These are phyloP conservation scores for Globisporangium megalacanthum DNA, from an alignment of 352 stramenopile genomes.

Conservation along the genomic window DNA sequence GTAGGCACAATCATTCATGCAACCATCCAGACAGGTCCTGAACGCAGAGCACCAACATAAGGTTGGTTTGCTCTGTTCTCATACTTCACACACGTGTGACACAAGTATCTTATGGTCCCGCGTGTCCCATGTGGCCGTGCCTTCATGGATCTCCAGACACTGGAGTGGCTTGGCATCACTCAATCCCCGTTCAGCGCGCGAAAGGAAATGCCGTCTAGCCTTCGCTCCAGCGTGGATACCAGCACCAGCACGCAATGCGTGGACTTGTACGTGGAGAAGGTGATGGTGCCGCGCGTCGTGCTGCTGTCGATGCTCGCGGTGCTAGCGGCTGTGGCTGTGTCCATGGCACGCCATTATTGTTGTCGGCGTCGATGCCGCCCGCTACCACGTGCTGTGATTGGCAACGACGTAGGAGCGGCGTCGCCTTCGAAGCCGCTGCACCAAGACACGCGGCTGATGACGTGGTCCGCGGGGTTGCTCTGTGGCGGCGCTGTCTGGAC, in stretches of 20 bases:
- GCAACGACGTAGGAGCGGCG: neutral
- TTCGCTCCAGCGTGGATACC: no score
- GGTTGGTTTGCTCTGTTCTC: no score
- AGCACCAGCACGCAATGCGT: slow-evolving; percentile 11
- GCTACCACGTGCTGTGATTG: slow-evolving; percentile 5
- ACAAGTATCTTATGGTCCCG: no score
- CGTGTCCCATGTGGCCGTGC: no score
- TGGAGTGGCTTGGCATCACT: no score
- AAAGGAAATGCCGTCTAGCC: no score
- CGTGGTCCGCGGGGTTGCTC: slow-evolving; percentile 23
- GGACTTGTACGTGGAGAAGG: slow-evolving; percentile 34
- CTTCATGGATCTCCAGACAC: no score
- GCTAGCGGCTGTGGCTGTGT: slow-evolving; percentile 8
- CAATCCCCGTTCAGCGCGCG: no score
- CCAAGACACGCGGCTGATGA: slow-evolving; percentile 10
- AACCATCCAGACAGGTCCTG: no score
- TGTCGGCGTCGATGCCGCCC: slow-evolving; percentile 8
- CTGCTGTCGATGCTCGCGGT: slow-evolving; percentile 23
- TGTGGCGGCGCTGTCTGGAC: slow-evolving; percentile 28
- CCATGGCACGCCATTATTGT: slow-evolving; percentile 9
- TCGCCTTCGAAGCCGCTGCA: neutral
- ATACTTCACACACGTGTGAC: no score
- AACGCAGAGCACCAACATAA: no score
- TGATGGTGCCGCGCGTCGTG: slow-evolving; percentile 38
- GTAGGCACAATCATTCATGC: no score